A percentile compares a stretch with the other conserved stretches of the same genome.
phyloP scores from a whole-genome alignment of 345 rosid genomes.

The Moricandia arvensis region DNA sequence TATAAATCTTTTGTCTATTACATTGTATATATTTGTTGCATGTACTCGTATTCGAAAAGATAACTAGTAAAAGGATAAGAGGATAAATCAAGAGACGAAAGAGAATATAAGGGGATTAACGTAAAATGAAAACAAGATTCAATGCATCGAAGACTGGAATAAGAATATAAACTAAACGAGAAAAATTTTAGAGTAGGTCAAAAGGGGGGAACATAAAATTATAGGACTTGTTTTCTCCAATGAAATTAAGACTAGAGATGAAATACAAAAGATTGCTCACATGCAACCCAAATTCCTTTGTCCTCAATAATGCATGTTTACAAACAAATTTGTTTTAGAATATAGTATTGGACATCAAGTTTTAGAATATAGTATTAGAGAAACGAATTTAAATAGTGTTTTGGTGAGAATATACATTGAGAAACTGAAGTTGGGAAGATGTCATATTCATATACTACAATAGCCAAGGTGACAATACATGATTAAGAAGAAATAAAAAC shows the following conservation, averaged over 20 bases:
- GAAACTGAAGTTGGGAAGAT: constrained; percentile 8
- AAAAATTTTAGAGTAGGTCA: constrained; percentile 36
- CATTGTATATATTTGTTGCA: neutral
- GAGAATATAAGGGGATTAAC: neutral
- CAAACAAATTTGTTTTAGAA: neutral
- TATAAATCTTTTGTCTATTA: neutral
- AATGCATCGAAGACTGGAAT: constrained; percentile 24
- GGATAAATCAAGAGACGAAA: constrained; percentile 11
- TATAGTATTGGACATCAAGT: neutral
- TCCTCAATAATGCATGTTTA: constrained; percentile 35
- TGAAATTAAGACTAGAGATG: constrained; percentile 25
- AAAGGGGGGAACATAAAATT: constrained; percentile 33
- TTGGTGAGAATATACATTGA: constrained; percentile 17
- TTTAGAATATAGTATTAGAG: neutral
- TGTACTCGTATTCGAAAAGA: neutral
- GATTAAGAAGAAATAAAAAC: neutral
- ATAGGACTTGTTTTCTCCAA: constrained; percentile 37
- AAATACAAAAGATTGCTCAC: constrained; percentile 37
- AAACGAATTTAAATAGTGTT: constrained; percentile 11
- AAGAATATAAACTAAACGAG: constrained; percentile 22
- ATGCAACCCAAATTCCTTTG: constrained; percentile 41
- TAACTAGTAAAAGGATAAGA: neutral
- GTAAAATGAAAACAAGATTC: constrained; percentile 27
- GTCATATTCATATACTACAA: constrained; percentile 15
- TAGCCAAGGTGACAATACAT: constrained; percentile 4